These are phyloP conservation scores for Cyberlindnera nakhonratchasimensis DNA, from an alignment of 805 yeast species.

Conservation along the genomic window DNA sequence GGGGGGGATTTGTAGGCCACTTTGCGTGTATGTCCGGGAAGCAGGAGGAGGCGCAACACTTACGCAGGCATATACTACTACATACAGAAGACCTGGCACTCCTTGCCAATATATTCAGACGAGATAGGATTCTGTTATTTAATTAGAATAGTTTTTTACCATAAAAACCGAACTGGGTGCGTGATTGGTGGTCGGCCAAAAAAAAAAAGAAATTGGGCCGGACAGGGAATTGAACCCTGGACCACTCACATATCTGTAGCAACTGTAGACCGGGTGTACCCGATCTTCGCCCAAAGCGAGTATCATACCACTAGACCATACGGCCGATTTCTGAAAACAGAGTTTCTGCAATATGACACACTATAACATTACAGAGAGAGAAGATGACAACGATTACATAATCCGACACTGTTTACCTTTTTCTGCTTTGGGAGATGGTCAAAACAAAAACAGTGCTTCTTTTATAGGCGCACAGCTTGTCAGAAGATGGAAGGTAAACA, in stretches of 20 bases:
- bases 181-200: too few species aligned
- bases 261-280: conserved; percentile 13
- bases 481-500: neutral
- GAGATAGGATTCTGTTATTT: too few species aligned
- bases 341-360: neutral
- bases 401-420: conserved; percentile 10
- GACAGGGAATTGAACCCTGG: conserved; percentile 35
- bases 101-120: too few species aligned
- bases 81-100: too few species aligned
- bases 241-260: conserved; percentile 30
- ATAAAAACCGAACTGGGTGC: too few species aligned
- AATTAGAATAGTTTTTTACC: too few species aligned
- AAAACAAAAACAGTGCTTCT: conserved; percentile 15
- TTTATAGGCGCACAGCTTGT: neutral
- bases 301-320: conserved; percentile 34
- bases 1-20: too few species aligned
- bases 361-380: too few species aligned
- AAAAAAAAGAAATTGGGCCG: conserved; percentile 28
- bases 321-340: conserved; percentile 23
- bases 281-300: conserved; percentile 32
- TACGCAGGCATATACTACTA: too few species aligned
- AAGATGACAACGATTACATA: too few species aligned
- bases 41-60: too few species aligned
- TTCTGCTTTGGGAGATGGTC: conserved; percentile 14
- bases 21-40: too few species aligned